A percentile compares a stretch with the other conserved stretches of the same genome.
Evolutionary conservation across 2,329 filamentous ascomycete genomes (phyloP).

Genomic region (Eutypa lata): DNA sequence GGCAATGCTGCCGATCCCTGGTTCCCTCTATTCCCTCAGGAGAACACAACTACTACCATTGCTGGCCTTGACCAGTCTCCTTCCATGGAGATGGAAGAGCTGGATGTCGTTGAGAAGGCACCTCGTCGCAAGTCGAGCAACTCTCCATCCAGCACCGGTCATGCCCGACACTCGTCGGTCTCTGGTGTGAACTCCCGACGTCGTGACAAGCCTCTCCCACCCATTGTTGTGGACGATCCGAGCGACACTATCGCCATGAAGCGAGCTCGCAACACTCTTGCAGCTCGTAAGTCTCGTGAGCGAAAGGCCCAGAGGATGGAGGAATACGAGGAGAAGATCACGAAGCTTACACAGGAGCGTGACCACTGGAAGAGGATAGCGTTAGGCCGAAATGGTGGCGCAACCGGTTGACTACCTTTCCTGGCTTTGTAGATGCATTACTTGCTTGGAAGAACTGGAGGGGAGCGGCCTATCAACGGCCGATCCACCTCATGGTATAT

Average conservation of each 20-base stretch:
- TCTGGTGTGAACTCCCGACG: conserved; percentile 71
- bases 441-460: conserved; percentile 31
- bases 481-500: conserved; percentile 17
- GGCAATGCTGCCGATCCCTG: conserved; percentile 54
- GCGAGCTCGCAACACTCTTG: conserved; percentile 89
- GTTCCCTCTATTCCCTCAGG: conserved; percentile 70
- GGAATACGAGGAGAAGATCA: conserved; percentile 70
- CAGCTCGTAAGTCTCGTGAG: conserved; percentile 87
- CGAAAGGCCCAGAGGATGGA: conserved; percentile 77
- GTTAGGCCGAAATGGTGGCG: conserved; percentile 35
- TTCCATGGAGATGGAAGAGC: conserved; percentile 42
- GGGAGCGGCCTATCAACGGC: conserved; percentile 19
- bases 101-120: conserved; percentile 42
- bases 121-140: conserved; percentile 46
- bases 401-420: conserved; percentile 26
- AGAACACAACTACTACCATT: conserved; percentile 25
- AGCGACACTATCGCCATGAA: conserved; percentile 78
- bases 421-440: conserved; percentile 16
- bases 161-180: conserved; percentile 62
- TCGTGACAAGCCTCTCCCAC: conserved; percentile 76
- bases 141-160: conserved; percentile 39
- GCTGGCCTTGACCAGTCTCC: conserved; percentile 38
- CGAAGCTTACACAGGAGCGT: conserved; percentile 62
- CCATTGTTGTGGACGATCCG: conserved; percentile 73
- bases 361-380: conserved; percentile 64